Evolutionary conservation across 345 rosid genomes (phyloP).

Genomic region (Turritis glabra): DNA sequence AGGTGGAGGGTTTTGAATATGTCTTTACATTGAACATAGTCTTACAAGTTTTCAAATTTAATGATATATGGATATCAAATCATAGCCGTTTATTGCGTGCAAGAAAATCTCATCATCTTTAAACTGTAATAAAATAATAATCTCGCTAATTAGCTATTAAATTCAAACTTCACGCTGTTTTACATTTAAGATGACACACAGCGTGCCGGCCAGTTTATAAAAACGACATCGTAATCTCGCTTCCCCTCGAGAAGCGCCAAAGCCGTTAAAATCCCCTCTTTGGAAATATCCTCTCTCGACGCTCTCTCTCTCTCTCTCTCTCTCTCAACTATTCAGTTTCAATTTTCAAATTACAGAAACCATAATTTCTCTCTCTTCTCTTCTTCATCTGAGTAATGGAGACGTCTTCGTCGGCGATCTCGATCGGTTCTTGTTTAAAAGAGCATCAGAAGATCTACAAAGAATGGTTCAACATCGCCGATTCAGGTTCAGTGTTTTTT

Average conservation of each 20-base stretch:
- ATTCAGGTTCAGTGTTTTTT: constrained; percentile 55
- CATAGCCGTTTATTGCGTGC: constrained; percentile 8
- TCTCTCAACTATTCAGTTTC: constrained; percentile 1
- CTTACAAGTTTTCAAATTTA: too few species aligned
- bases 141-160: background rate
- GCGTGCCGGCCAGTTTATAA: background rate
- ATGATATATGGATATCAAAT: background rate
- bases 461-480: constrained; percentile 81
- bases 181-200: background rate
- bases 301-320: background rate
- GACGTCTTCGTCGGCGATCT: constrained; percentile 38
- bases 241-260: constrained; percentile 40
- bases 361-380: constrained; percentile 11
- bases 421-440: constrained; percentile 52
- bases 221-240: constrained; percentile 1
- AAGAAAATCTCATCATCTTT: background rate
- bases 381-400: constrained; percentile 45
- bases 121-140: background rate
- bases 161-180: constrained; percentile 7
- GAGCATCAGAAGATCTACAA: constrained; percentile 72
- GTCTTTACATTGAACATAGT: too few species aligned
- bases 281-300: background rate
- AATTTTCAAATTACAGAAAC: constrained; percentile 36
- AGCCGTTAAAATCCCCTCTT: constrained; percentile 27
- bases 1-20: too few species aligned